Base-by-base conservation (phyloP, 345 rosid genomes). In the Pugionium cornutum region DNA sequence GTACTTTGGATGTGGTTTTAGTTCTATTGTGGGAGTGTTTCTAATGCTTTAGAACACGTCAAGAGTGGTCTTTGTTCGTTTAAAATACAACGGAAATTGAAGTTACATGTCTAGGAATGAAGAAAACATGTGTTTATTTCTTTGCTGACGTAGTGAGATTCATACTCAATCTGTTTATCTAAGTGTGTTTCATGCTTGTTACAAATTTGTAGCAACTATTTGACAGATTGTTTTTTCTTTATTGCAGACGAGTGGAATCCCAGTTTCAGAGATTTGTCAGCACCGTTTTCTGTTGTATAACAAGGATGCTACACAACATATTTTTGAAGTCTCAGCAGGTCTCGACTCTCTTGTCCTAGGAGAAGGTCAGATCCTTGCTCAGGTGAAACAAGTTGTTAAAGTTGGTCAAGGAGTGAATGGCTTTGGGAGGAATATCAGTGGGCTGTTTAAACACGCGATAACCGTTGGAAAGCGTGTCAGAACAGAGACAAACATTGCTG, bases 251-350 rank as follows among this genome's bases (percentile, higher is more conserved):
- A 87, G 91, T 67, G 95, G 95, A 3, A 78, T 87, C n/a, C 81
- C 91, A 1, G 81, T 83, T 67, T 79, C 91, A 1, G 89, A 81
- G 72, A 76, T 87, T 36, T 80, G 89, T 36, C 75, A 88, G 65
- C 95, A 94, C 77, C 90, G 86, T 59, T 90, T 94, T 76, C 73
- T 94, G 62, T 66, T 94, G 76, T 79, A 83, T 51, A 86, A 94
- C 83, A 90, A 90, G 34, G 96, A 94, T 60, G 97, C 92, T 10
- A 87, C 99, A 1, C 83, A 75, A 64, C 97, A 88, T 74, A 61
- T 94, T 5, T 94, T 94, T 29, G 96, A 94, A 77, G 99, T 94
- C 10, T 88, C 99, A 33, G 90, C 97, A 1, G 99, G 99, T 64
- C 89, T 94, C 0, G 97, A 83, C 77, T 87, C 90, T 9, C 95